A percentile compares a stretch with the other conserved stretches of the same genome.
Evolutionary conservation across 768 basidiomycete species (phyloP).

Genomic region (Russula foetens): DNA sequence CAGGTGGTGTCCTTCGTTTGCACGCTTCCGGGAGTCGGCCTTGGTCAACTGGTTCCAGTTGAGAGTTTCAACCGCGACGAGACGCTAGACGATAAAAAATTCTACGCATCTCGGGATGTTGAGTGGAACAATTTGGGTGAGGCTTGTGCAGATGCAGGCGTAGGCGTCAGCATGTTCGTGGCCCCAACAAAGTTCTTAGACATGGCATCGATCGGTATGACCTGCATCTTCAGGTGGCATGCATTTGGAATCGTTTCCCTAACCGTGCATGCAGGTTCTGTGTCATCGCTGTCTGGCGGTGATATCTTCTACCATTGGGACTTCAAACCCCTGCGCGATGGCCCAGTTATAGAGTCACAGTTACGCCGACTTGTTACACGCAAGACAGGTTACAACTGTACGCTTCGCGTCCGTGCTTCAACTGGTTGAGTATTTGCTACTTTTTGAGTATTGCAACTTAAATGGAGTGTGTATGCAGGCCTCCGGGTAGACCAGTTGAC

Average conservation of each 20-base stretch:
- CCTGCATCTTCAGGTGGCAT: neutral
- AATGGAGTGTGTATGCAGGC: conserved; percentile 31
- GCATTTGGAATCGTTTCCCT: neutral
- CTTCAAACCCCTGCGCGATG: conserved; percentile 68
- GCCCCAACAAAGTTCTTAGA: conserved; percentile 77
- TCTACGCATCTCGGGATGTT: conserved; percentile 73
- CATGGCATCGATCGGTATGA: conserved; percentile 73
- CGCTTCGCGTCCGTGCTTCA: conserved; percentile 76
- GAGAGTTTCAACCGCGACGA: conserved; percentile 66
- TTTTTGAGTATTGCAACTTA: neutral
- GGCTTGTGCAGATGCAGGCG: conserved; percentile 81
- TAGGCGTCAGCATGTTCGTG: conserved; percentile 86
- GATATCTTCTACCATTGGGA: conserved; percentile 88
- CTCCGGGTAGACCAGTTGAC: conserved; percentile 56
- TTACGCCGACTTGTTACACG: conserved; percentile 58
- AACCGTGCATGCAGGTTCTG: conserved; percentile 36
- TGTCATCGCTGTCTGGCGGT: conserved; percentile 76
- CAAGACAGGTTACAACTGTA: conserved; percentile 72
- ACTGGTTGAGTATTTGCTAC: conserved; percentile 43
- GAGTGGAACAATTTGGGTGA: conserved; percentile 80
- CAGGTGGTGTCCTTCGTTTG: conserved; percentile 68
- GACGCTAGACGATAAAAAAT: conserved; percentile 74
- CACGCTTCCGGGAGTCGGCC: conserved; percentile 60
- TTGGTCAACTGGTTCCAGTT: conserved; percentile 54
- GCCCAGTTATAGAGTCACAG: conserved; percentile 60